Percentiles rank a stretch among this genome's conserved stretches.
These are phyloP conservation scores for Rhizoclosmatium sp. DNA, from an alignment of 192 early-diverging fungal genomes.

Conservation along the genomic window DNA sequence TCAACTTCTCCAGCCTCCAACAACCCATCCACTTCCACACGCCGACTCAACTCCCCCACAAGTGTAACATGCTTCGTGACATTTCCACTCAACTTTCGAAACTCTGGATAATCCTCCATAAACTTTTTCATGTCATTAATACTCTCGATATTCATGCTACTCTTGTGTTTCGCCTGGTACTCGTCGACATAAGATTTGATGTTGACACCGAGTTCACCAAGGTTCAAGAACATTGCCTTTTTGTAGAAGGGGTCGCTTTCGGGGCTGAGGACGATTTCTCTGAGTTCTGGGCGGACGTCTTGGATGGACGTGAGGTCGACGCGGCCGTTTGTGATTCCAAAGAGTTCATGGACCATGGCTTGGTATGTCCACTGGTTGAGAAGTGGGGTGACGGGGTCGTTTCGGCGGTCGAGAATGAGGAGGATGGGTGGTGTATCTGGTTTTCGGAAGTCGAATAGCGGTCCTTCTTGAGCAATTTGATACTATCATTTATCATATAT, in stretches of 20 bases:
- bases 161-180: constrained; percentile 92
- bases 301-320: constrained; percentile 89
- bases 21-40: constrained; percentile 75
- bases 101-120: constrained; percentile 98
- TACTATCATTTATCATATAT: constrained; percentile 53
- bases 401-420: constrained; percentile 89
- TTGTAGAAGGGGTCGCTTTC: constrained; percentile 92
- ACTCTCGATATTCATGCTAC: constrained; percentile 89
- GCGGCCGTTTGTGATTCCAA: constrained; percentile 91
- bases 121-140: constrained; percentile 99
- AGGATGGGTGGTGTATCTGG: constrained; percentile 88
- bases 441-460: constrained; percentile 80
- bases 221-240: constrained; percentile 88
- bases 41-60: constrained; percentile 92
- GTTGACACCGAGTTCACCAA: constrained; percentile 92
- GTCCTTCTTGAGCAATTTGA: constrained; percentile 76
- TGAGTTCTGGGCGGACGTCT: constrained; percentile 73
- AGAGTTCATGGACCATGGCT: constrained; percentile 95
- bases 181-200: constrained; percentile 95
- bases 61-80: constrained; percentile 98
- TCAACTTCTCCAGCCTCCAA: constrained; percentile 93
- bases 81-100: constrained; percentile 94
- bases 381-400: constrained; percentile 95
- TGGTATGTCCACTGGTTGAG: constrained; percentile 99
- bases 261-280: constrained; percentile 90